A percentile compares a stretch with the other conserved stretches of the same genome.
Conservation (phyloP, 2,329 filamentous ascomycete species). For the Aspergillus caelatus region DNA sequence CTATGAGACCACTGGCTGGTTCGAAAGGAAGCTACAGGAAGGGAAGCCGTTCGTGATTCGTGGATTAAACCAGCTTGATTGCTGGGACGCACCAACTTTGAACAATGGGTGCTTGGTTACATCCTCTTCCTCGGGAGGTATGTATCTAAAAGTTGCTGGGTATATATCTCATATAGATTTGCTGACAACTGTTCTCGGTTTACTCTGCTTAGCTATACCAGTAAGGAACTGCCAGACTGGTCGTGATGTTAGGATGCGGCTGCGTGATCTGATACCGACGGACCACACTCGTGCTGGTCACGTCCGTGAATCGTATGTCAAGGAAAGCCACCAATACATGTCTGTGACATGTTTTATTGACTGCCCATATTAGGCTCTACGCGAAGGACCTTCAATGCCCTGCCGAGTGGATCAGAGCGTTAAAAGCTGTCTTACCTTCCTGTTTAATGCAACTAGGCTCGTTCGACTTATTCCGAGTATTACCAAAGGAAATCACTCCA, state of each 20-base stretch:
- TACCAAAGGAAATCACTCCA: slow-evolving; percentile 36
- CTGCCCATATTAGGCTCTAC: slow-evolving; percentile 34
- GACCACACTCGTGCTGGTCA: slow-evolving; percentile 7
- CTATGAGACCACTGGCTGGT: slow-evolving; percentile 24
- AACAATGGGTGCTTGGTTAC: slow-evolving; percentile 35
- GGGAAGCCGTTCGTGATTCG: slow-evolving; percentile 39
- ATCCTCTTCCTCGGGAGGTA: slow-evolving; percentile 38
- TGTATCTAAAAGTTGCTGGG: neutral
- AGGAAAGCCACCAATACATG: neutral
- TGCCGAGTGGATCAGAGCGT: slow-evolving; percentile 32
- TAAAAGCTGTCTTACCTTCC: slow-evolving; percentile 32
- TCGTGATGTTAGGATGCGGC: slow-evolving; percentile 36
- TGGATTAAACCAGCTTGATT: slow-evolving; percentile 34
- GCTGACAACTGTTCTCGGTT: slow-evolving; percentile 5
- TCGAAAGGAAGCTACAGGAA: slow-evolving; percentile 31
- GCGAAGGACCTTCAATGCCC: slow-evolving; percentile 39
- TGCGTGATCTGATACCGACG: slow-evolving; percentile 33
- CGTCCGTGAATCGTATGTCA: slow-evolving; percentile 27
- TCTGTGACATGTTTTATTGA: slow-evolving; percentile 9
- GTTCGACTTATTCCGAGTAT: slow-evolving; percentile 38
- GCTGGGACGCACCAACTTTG: slow-evolving; percentile 30
- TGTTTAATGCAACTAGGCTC: slow-evolving; percentile 37
- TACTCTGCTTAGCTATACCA: slow-evolving; percentile 29
- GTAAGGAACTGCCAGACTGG: slow-evolving; percentile 39
- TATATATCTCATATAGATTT: neutral